These are phyloP conservation scores for Suhomyces faveliae DNA, from an alignment of 805 yeast genomes.

Conservation along the genomic window DNA sequence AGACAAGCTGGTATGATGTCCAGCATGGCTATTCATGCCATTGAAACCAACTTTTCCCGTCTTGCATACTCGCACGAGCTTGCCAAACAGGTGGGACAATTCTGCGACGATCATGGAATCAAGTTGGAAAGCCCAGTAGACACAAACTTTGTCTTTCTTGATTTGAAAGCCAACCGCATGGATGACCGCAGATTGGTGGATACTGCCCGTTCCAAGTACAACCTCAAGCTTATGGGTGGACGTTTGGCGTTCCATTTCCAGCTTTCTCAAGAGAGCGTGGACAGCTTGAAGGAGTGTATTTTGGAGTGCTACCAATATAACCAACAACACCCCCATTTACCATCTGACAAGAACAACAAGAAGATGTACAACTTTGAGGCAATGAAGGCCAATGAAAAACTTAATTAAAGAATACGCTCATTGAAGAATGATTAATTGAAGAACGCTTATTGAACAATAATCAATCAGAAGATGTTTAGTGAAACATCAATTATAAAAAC, in stretches of 20 bases:
- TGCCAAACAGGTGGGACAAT: constrained; percentile 53
- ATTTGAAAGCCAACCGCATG: constrained; percentile 51
- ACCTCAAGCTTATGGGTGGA: constrained; percentile 65
- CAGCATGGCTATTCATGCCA: constrained; percentile 75
- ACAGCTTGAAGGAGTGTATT: constrained; percentile 47
- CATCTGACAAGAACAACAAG: constrained; percentile 8
- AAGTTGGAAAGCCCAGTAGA: constrained; percentile 71
- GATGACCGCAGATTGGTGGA: constrained; percentile 54
- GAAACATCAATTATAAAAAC: too few species aligned
- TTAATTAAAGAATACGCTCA: not conserved
- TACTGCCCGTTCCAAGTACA: constrained; percentile 52
- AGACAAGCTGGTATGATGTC: constrained; percentile 84
- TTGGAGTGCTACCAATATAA: constrained; percentile 43
- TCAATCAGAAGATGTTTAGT: too few species aligned
- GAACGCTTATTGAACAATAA: not conserved
- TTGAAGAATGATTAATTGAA: not conserved
- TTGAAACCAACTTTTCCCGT: constrained; percentile 68
- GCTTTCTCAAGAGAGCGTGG: constrained; percentile 29
- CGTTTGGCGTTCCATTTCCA: constrained; percentile 78
- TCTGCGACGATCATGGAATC: constrained; percentile 54
- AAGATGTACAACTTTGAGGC: constrained; percentile 15
- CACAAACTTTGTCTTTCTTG: constrained; percentile 81
- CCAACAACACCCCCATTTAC: constrained; percentile 10
- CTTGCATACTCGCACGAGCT: constrained; percentile 49
- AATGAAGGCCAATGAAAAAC: constrained; percentile 4